These are phyloP conservation scores for Curvularia sp. DNA, from an alignment of 2,329 filamentous ascomycete genomes.

Conservation along the genomic window DNA sequence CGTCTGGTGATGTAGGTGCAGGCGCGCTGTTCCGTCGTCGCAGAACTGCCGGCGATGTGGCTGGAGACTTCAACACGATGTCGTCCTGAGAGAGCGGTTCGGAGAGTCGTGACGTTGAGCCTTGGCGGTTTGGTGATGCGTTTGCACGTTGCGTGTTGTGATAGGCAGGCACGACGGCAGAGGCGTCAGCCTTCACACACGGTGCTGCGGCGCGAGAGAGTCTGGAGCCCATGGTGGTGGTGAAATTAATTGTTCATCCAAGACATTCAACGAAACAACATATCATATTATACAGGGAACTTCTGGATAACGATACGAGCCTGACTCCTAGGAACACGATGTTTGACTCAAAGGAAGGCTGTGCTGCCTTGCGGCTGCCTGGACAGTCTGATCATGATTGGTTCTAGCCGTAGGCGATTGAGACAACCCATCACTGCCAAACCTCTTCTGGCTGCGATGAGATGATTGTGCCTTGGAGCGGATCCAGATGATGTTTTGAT, in stretches of 20 bases:
- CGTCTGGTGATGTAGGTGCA: background rate
- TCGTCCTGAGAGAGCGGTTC: conserved; percentile 17
- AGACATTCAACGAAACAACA: background rate
- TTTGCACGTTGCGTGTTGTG: conserved; percentile 22
- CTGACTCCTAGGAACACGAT: conserved; percentile 29
- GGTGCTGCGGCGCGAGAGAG: conserved; percentile 32
- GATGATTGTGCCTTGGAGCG: background rate
- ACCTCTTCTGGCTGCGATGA: background rate
- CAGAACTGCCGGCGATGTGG: background rate
- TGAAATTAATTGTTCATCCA: background rate
- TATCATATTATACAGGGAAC: background rate
- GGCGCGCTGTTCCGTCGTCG: conserved; percentile 29
- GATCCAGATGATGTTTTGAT: background rate
- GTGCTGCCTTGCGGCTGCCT: conserved; percentile 41
- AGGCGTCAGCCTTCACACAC: conserved; percentile 29
- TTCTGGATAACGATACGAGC: background rate
- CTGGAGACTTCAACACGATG: conserved; percentile 11
- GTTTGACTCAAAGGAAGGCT: conserved; percentile 34
- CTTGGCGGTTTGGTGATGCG: conserved; percentile 20
- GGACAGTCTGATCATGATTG: conserved; percentile 25
- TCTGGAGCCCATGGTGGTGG: conserved; percentile 37
- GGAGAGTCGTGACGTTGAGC: background rate
- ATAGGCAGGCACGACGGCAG: conserved; percentile 20
- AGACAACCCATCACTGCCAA: conserved; percentile 11
- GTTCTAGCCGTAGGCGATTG: conserved; percentile 8